Percentiles rank a stretch among this genome's conserved stretches.
Conservation (phyloP, 192 early-diverging fungal genomes). For the Coemansia sp. region DNA sequence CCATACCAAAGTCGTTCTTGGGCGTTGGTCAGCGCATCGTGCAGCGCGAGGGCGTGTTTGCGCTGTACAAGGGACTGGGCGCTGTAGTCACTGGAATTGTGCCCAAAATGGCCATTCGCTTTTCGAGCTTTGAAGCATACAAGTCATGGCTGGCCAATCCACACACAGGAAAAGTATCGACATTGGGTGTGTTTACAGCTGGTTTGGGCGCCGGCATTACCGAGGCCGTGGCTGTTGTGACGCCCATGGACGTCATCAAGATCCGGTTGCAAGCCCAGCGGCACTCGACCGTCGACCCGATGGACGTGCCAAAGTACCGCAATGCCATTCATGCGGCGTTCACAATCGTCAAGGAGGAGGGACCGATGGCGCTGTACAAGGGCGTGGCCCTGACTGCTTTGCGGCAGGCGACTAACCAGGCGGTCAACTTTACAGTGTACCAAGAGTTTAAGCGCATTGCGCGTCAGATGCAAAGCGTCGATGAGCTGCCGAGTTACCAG, state of each 20-base stretch:
- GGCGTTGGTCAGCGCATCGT: slow-evolving; percentile 84
- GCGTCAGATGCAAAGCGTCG: slow-evolving; percentile 63
- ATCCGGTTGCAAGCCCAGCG: slow-evolving; percentile 96
- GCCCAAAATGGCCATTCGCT: slow-evolving; percentile 99
- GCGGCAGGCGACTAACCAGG: slow-evolving; percentile 96
- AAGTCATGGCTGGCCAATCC: slow-evolving; percentile 75
- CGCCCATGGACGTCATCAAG: slow-evolving; percentile 99
- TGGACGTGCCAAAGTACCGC: slow-evolving; percentile 95
- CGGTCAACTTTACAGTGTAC: slow-evolving; percentile 98
- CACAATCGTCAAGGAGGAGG: slow-evolving; percentile 92
- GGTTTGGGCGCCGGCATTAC: slow-evolving; percentile 91
- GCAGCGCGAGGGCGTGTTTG: slow-evolving; percentile 80
- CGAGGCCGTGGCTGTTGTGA: slow-evolving; percentile 92
- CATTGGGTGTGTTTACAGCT: slow-evolving; percentile 73
- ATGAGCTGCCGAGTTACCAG: slow-evolving; percentile 87
- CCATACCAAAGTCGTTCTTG: slow-evolving; percentile 63
- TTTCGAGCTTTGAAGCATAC: slow-evolving; percentile 94
- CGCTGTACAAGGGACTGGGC: slow-evolving; percentile 96
- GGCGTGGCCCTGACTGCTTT: slow-evolving; percentile 91
- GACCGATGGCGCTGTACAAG: slow-evolving; percentile 83
- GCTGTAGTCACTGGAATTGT: slow-evolving; percentile 96
- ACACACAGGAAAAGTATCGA: slow-evolving; percentile 64
- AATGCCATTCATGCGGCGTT: slow-evolving; percentile 90
- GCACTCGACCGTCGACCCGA: slow-evolving; percentile 93
- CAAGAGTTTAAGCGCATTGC: slow-evolving; percentile 85